These are phyloP conservation scores for Orbilia quercus DNA, from an alignment of 2,329 filamentous ascomycete genomes.

Conservation along the genomic window DNA sequence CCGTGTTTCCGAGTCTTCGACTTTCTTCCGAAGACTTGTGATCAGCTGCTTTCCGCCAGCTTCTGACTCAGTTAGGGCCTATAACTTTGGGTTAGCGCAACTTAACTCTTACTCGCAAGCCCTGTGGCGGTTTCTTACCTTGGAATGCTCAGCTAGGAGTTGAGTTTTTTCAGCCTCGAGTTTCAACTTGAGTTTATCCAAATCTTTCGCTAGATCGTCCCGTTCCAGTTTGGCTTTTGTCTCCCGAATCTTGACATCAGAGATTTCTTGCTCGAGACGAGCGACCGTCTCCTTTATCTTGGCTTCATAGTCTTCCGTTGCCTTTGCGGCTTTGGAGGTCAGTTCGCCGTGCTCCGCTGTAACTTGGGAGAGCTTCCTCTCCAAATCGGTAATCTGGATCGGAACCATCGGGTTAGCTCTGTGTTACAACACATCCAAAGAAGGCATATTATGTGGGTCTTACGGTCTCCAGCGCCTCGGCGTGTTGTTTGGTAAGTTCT, in stretches of 20 bases:
- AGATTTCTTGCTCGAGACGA: conserved; percentile 27
- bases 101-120: not conserved
- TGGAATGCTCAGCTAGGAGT: conserved; percentile 34
- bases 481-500: conserved; percentile 42
- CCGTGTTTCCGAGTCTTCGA: conserved; percentile 26
- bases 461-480: conserved; percentile 29
- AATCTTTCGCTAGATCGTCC: conserved; percentile 34
- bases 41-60: conserved; percentile 40
- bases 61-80: conserved; percentile 46
- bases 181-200: conserved; percentile 34
- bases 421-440: not conserved
- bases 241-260: conserved; percentile 27
- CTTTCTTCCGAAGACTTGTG: conserved; percentile 28
- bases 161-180: conserved; percentile 44
- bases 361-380: conserved; percentile 31
- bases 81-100: conserved; percentile 6
- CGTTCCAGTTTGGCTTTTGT: conserved; percentile 19
- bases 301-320: conserved; percentile 25
- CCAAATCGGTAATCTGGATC: conserved; percentile 26
- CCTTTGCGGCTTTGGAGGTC: conserved; percentile 25
- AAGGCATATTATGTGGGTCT: not conserved
- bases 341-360: conserved; percentile 4
- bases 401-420: not conserved
- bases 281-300: conserved; percentile 36
- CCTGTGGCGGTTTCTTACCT: not conserved